These are phyloP conservation scores for Aphanomyces astaci DNA, from an alignment of 352 stramenopile genomes.

Conservation along the genomic window DNA sequence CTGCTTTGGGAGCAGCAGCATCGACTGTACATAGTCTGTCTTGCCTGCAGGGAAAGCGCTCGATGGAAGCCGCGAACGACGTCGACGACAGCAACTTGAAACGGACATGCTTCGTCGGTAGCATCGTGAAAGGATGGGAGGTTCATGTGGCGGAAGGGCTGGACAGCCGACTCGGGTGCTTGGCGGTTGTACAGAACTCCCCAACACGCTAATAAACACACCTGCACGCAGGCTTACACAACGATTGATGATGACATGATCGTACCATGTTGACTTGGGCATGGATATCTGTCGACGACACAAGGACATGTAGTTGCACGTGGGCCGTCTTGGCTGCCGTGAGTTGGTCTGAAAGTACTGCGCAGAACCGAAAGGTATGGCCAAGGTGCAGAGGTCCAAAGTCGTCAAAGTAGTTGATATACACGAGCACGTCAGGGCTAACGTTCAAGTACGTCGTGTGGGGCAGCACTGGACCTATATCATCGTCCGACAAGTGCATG, in stretches of 20 bases:
- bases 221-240: conserved; percentile 3
- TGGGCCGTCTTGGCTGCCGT: conserved; percentile 10
- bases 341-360: conserved; percentile 55
- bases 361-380: conserved; percentile 46
- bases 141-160: conserved; percentile 27
- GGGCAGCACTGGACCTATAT: not conserved
- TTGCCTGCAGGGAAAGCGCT: conserved; percentile 31
- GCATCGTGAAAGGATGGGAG: conserved; percentile 79
- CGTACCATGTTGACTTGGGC: conserved; percentile 67
- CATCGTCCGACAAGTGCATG: not conserved
- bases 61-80: conserved; percentile 79
- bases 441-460: conserved; percentile 57
- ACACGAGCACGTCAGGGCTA: conserved; percentile 55
- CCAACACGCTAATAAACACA: conserved; percentile 74
- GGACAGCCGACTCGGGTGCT: conserved; percentile 51
- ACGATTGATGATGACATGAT: not conserved
- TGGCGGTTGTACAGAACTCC: conserved; percentile 61
- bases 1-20: no score
- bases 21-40: no score
- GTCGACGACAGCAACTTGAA: conserved; percentile 77
- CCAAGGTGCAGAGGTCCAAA: conserved; percentile 89
- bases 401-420: conserved; percentile 93
- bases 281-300: conserved; percentile 37
- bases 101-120: conserved; percentile 66
- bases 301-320: conserved; percentile 61